Conservation (phyloP, 495 filamentous ascomycete genomes). For the Daldinia decipiens region DNA sequence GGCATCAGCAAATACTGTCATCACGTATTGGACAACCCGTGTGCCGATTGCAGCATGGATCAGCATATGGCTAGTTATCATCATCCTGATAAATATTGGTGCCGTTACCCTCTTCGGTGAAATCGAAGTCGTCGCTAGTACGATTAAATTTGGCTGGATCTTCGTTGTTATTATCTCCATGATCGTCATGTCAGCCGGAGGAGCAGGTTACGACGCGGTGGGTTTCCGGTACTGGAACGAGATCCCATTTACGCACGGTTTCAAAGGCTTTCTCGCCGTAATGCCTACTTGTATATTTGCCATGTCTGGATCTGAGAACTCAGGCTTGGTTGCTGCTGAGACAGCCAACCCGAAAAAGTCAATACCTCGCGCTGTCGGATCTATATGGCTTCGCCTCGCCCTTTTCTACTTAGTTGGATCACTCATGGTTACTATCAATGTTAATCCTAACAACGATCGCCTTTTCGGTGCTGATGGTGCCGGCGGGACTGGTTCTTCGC, state of each 20-base stretch:
- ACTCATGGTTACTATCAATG: constrained; percentile 70
- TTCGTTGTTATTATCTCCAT: constrained; percentile 70
- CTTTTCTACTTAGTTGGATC: constrained; percentile 71
- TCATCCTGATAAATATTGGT: constrained; percentile 70
- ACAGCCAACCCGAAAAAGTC: constrained; percentile 64
- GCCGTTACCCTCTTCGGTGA: constrained; percentile 71
- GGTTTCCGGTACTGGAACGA: constrained; percentile 61
- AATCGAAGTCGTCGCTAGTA: constrained; percentile 71
- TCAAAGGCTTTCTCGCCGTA: constrained; percentile 68
- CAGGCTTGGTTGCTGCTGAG: constrained; percentile 70
- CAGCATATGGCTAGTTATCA: constrained; percentile 69
- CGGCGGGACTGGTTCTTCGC: constrained; percentile 63
- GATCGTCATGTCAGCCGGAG: constrained; percentile 69
- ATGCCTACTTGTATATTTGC: constrained; percentile 71
- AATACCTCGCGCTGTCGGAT: constrained; percentile 64
- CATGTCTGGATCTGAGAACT: constrained; percentile 69
- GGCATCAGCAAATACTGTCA: constrained; percentile 70
- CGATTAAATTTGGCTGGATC: constrained; percentile 71
- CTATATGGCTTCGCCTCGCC: constrained; percentile 66
- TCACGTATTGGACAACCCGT: constrained; percentile 69
- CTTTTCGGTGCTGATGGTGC: constrained; percentile 51
- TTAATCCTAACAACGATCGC: constrained; percentile 57
- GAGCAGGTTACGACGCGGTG: constrained; percentile 53
- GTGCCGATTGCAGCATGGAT: constrained; percentile 62
- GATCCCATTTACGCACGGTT: constrained; percentile 66